phyloP scores from a whole-genome alignment of 148 eudicot genomes.

The Rhododendron ovatum region DNA sequence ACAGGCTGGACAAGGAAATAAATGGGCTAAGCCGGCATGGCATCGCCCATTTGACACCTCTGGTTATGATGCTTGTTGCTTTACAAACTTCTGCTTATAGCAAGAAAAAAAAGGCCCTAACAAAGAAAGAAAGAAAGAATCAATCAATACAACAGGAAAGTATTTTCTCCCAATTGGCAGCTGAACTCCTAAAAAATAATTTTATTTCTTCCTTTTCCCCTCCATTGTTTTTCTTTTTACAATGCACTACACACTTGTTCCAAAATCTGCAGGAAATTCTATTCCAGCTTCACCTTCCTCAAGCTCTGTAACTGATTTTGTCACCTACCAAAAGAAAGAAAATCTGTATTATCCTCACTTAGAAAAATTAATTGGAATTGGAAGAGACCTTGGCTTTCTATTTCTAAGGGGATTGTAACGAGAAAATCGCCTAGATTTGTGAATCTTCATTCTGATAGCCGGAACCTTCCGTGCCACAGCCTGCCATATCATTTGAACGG shows the following conservation, averaged over 20 bases:
- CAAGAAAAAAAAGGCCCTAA: background rate
- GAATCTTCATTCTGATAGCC: slow-evolving; percentile 43
- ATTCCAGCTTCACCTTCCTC: background rate
- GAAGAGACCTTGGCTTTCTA: background rate
- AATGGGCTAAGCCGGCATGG: background rate
- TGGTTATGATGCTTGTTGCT: background rate
- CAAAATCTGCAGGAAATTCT: slow-evolving; percentile 3
- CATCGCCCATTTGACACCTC: background rate
- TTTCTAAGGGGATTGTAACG: slow-evolving; percentile 12
- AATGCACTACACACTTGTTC: background rate
- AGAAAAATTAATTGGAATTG: slow-evolving; percentile 31
- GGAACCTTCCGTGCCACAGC: slow-evolving; percentile 70
- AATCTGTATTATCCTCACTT: slow-evolving; percentile 1
- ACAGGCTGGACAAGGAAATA: too few relatives aligned
- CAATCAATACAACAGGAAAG: background rate
- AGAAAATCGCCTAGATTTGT: slow-evolving; percentile 45
- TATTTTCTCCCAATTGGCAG: background rate
- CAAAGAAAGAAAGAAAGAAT: background rate
- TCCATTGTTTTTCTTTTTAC: background rate
- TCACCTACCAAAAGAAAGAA: background rate
- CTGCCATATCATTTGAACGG: slow-evolving; percentile 91
- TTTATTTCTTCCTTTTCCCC: background rate
- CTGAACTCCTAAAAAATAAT: background rate
- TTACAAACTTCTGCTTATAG: background rate
- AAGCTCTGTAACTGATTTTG: background rate